Base-by-base conservation (phyloP, 2,329 filamentous ascomycete genomes). In the Xylaria sp. region DNA sequence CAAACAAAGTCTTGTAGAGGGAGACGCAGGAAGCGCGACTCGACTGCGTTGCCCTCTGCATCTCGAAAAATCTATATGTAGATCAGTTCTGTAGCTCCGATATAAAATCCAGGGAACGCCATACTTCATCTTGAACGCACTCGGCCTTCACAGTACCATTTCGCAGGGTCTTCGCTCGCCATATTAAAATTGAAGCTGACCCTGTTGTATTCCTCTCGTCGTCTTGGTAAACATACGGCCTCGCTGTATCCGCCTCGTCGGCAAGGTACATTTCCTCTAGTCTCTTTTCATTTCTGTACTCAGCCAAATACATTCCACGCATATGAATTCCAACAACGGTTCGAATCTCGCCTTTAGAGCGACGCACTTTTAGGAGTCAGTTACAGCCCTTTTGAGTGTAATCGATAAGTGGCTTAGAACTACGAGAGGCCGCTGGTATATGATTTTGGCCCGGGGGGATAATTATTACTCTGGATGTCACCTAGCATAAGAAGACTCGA, bases 1-100 rank as follows among this genome's bases (percentile, higher is more conserved):
- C 52, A 56, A 6, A 60, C 25, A 15, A 60, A 56, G 15, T 60
- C 58, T n/a, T 49, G 37, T 3, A 60, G 6, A 4, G 31, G 31
- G 21, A 56, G 40, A 10, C 33, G 46, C 23, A 60, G 40, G 3
- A 40, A 52, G 9, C 25, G 38, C 1, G 21, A 31, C 3, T 27
- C 31, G 1, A 60, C 3, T 11, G 52, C 11, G 11, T 37, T 29
- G 17, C 52, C 52, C 1, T 33, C 4, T 11, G 33, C 41, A 5
- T 52, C 58, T 35, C 58, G 58, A 13, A 60, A 60, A 33, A 52
- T 23, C 58, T 60, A 15, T 27, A 6, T 5, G 1, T 21, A 37
- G 9, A 17, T 60, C 7, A 60, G 37, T 15, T 4, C 38, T 3
- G 5, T 19, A 4, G 11, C 7, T n/a, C 17, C 8, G 3, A 11